Conservation (phyloP, 441 rosid genomes). For the Pelargonium australe region DNA sequence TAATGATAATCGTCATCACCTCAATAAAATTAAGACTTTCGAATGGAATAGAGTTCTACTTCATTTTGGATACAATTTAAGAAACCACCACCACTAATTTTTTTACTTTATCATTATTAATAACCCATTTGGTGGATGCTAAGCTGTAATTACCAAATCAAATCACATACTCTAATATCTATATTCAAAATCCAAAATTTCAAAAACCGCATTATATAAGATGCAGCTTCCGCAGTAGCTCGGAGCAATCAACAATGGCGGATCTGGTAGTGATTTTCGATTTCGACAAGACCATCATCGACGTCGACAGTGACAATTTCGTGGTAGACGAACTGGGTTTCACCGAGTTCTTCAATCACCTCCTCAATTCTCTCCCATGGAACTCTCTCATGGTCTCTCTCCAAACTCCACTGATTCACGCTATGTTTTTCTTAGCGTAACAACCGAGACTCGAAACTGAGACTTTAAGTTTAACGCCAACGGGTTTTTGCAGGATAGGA, state of each 20-base stretch:
- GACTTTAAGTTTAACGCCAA: too few species aligned
- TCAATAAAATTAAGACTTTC: too few species aligned
- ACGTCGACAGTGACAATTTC: slow-evolving; percentile 75
- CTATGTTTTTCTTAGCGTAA: too few species aligned
- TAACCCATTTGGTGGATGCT: not conserved
- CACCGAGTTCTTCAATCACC: slow-evolving; percentile 52
- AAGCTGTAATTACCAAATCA: not conserved
- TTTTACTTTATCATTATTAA: not conserved
- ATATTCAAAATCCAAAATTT: too few species aligned
- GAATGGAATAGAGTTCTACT: not conserved
- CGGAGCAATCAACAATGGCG: slow-evolving; percentile 24
- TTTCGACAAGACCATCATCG: slow-evolving; percentile 78
- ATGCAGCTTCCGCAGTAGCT: too few species aligned
- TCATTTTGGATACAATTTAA: not conserved
- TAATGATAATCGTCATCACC: too few species aligned
- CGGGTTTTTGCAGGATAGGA: slow-evolving; percentile 64
- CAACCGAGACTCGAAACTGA: too few species aligned
- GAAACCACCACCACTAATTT: not conserved
- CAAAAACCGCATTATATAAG: too few species aligned
- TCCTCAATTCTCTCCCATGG: slow-evolving; percentile 67
- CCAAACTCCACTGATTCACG: not conserved
- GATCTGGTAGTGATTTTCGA: slow-evolving; percentile 55
- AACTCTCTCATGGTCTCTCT: slow-evolving; percentile 65
- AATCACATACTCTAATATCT: not conserved
- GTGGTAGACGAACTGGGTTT: slow-evolving; percentile 79